These are phyloP conservation scores for Trypethelium eluteriae DNA, from an alignment of 495 filamentous ascomycete genomes.

Conservation along the genomic window DNA sequence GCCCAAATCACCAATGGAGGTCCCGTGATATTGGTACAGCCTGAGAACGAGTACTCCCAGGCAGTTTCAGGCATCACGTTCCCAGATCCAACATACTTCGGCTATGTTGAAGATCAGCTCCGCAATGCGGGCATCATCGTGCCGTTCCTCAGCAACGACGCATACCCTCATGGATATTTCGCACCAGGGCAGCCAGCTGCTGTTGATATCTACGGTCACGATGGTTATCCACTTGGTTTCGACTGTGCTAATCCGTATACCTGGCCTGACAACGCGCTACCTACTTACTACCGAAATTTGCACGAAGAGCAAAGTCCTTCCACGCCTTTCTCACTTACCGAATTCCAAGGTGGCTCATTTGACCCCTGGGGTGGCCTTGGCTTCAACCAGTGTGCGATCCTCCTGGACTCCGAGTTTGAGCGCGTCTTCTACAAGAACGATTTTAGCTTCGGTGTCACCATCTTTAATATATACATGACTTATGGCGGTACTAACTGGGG, in stretches of 20 bases:
- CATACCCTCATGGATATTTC: conserved; percentile 49
- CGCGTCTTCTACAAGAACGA: conserved; percentile 77
- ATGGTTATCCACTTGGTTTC: conserved; percentile 58
- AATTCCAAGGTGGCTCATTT: conserved; percentile 70
- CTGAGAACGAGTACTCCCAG: conserved; percentile 67
- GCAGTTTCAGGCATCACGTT: conserved; percentile 40
- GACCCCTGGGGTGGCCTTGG: conserved; percentile 66
- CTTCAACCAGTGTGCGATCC: conserved; percentile 53
- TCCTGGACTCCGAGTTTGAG: conserved; percentile 64
- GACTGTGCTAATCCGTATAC: conserved; percentile 38
- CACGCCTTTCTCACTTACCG: conserved; percentile 61
- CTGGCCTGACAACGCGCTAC: conserved; percentile 38
- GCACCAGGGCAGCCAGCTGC: conserved; percentile 59
- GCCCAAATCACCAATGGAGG: conserved; percentile 75
- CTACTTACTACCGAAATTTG: conserved; percentile 35
- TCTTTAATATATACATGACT: conserved; percentile 63
- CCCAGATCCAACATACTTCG: conserved; percentile 59
- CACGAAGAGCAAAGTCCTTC: conserved; percentile 54
- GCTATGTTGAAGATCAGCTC: conserved; percentile 60
- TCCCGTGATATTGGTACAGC: conserved; percentile 68
- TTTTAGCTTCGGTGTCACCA: conserved; percentile 52
- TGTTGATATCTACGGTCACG: conserved; percentile 73
- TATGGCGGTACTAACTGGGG: conserved; percentile 60
- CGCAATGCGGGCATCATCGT: conserved; percentile 62
- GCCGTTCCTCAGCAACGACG: conserved; percentile 73